These are phyloP conservation scores for Aspergillus egyptiacus DNA, from an alignment of 495 filamentous ascomycete genomes.

Conservation along the genomic window DNA sequence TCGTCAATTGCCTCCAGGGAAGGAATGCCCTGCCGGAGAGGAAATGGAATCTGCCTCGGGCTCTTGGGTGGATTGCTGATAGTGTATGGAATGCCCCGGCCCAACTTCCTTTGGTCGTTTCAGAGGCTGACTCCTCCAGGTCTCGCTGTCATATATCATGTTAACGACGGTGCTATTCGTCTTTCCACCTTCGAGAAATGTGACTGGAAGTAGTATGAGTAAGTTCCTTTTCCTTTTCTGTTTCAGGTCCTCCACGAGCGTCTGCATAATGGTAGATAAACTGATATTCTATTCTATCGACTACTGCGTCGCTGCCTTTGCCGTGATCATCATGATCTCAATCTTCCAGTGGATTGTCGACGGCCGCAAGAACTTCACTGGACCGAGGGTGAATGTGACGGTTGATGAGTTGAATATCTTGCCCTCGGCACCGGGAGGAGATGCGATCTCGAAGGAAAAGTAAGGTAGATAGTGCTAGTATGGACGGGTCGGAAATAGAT, in stretches of 20 bases:
- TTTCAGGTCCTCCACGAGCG: too few species aligned
- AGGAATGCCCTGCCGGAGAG: constrained; percentile 58
- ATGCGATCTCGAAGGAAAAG: too few species aligned
- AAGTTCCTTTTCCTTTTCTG: constrained; percentile 21
- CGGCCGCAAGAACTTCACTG: constrained; percentile 64
- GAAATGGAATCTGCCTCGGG: constrained; percentile 53
- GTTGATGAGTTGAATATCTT: too few species aligned
- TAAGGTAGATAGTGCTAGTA: too few species aligned
- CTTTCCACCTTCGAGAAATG: constrained; percentile 63
- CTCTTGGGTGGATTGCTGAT: constrained; percentile 49
- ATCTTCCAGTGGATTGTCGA: constrained; percentile 64
- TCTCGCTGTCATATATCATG: constrained; percentile 59
- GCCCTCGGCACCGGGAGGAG: too few species aligned
- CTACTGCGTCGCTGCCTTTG: constrained; percentile 66
- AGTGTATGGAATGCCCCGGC: constrained; percentile 32
- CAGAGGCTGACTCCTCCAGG: constrained; percentile 23
- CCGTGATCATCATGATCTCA: constrained; percentile 60
- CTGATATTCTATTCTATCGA: constrained; percentile 32
- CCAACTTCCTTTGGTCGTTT: too few species aligned
- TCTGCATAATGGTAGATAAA: neutral
- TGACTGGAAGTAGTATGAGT: constrained; percentile 68
- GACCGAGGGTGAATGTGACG: constrained; percentile 53
- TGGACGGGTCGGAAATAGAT: too few species aligned
- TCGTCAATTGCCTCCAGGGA: constrained; percentile 60
- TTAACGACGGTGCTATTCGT: constrained; percentile 71